A percentile compares a stretch with the other conserved stretches of the same genome.
Conservation (phyloP, 345 rosid species). For the Lumnitzera racemosa region DNA sequence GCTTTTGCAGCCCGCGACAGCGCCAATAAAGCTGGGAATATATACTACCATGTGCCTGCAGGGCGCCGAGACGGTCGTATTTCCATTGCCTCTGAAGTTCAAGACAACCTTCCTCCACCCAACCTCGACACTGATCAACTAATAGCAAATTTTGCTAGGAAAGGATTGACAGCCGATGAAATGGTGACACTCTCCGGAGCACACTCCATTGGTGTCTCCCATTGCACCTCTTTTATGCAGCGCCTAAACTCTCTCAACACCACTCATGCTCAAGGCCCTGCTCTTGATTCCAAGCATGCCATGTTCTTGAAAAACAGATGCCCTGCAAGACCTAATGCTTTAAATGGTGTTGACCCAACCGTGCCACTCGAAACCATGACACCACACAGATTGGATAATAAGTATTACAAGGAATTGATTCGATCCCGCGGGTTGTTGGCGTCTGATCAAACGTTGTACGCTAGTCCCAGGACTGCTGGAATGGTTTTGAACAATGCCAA, state of each 20-base stretch:
- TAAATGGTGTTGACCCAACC: constrained; percentile 3
- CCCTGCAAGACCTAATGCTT: constrained; percentile 10
- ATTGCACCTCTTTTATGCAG: constrained; percentile 29
- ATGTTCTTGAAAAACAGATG: constrained; percentile 30
- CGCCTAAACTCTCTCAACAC: constrained; percentile 27
- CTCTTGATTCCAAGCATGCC: constrained; percentile 20
- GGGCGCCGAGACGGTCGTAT: constrained; percentile 41
- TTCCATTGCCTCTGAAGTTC: constrained; percentile 15
- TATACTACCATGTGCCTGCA: constrained; percentile 22
- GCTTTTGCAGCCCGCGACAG: constrained; percentile 43
- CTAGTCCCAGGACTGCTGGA: constrained; percentile 14
- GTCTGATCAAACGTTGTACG: constrained; percentile 30
- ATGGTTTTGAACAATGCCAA: constrained; percentile 22
- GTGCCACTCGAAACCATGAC: constrained; percentile 20
- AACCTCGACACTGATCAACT: constrained; percentile 19
- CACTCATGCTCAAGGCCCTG: constrained; percentile 32
- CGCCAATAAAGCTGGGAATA: constrained; percentile 14
- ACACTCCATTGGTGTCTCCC: constrained; percentile 36
- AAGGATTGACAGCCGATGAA: constrained; percentile 32
- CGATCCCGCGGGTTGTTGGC: constrained; percentile 24
- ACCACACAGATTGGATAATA: constrained; percentile 25
- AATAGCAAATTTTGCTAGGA: constrained; percentile 17
- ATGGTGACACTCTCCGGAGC: constrained; percentile 50
- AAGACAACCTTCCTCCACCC: constrained; percentile 22
- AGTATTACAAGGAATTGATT: constrained; percentile 25